Evolutionary conservation across 768 basidiomycete genomes (phyloP).

Genomic region (Leccinellum rugosiceps): DNA sequence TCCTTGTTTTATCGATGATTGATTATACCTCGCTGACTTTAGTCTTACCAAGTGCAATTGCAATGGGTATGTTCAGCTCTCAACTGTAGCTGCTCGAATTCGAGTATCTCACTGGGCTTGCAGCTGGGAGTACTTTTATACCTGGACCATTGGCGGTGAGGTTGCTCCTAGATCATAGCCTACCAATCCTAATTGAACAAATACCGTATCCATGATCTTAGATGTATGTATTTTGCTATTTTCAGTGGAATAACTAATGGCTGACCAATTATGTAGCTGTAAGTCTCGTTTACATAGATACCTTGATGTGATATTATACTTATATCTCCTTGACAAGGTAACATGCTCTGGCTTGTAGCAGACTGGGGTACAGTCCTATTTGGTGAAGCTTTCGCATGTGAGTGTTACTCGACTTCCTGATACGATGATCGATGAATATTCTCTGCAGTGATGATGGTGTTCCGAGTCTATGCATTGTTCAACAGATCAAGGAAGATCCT

Average conservation of each 20-base stretch:
- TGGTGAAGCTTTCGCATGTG: not conserved
- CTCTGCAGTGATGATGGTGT: not conserved
- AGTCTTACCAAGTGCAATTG: not conserved
- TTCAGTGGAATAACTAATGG: not conserved
- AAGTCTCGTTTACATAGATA: not conserved
- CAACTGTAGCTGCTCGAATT: not conserved
- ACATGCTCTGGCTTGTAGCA: not conserved
- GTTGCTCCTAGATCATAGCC: not conserved
- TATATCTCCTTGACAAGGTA: not conserved
- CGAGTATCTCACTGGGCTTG: not conserved
- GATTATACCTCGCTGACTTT: not conserved
- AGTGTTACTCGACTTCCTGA: not conserved
- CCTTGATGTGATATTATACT: not conserved
- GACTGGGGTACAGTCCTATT: not conserved
- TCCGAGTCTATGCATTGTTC: not conserved
- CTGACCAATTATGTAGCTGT: not conserved
- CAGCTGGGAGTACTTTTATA: not conserved
- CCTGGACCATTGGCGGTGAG: not conserved
- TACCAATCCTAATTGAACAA: not conserved
- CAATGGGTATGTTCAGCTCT: not conserved
- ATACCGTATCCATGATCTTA: not conserved
- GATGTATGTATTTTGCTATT: not conserved
- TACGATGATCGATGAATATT: not conserved
- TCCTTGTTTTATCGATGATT: not conserved
- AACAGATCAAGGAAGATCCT: not conserved